Conservation (phyloP, 495 filamentous ascomycete species). For the Letharia columbiana region DNA sequence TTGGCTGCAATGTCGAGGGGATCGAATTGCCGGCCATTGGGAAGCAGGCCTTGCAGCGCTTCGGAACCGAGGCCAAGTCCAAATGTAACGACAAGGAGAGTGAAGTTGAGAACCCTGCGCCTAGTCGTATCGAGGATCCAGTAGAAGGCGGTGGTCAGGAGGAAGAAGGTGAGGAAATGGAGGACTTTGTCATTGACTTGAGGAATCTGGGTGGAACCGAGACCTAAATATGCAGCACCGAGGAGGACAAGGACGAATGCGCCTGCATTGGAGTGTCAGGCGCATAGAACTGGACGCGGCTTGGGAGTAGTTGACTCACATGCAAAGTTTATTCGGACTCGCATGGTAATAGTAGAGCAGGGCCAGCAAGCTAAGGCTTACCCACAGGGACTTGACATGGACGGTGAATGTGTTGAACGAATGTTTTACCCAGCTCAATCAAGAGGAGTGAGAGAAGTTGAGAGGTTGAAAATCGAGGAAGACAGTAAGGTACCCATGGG, state of each 20-base stretch:
- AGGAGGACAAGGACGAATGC: constrained; percentile 71
- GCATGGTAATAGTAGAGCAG: constrained; percentile 39
- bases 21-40: constrained; percentile 78
- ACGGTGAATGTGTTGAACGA: background rate
- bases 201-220: constrained; percentile 52
- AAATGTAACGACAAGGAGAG: constrained; percentile 68
- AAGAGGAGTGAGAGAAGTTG: too few relatives aligned
- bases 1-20: constrained; percentile 81
- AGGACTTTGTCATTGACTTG: constrained; percentile 80
- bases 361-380: background rate
- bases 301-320: constrained; percentile 37
- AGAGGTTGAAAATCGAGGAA: too few relatives aligned
- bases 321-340: constrained; percentile 66
- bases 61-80: constrained; percentile 76
- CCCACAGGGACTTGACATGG: background rate
- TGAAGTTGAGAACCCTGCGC: constrained; percentile 73
- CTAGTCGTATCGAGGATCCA: constrained; percentile 91
- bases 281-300: constrained; percentile 12
- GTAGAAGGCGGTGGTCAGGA: constrained; percentile 83
- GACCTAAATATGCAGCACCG: constrained; percentile 67
- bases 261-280: constrained; percentile 38
- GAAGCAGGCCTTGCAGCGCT: constrained; percentile 69
- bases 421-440: background rate
- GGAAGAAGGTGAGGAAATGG: constrained; percentile 82
- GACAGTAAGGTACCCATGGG: too few relatives aligned